These are phyloP conservation scores for Rhexocercosporidium sp. DNA, from an alignment of 2,329 filamentous ascomycete species.

Conservation along the genomic window DNA sequence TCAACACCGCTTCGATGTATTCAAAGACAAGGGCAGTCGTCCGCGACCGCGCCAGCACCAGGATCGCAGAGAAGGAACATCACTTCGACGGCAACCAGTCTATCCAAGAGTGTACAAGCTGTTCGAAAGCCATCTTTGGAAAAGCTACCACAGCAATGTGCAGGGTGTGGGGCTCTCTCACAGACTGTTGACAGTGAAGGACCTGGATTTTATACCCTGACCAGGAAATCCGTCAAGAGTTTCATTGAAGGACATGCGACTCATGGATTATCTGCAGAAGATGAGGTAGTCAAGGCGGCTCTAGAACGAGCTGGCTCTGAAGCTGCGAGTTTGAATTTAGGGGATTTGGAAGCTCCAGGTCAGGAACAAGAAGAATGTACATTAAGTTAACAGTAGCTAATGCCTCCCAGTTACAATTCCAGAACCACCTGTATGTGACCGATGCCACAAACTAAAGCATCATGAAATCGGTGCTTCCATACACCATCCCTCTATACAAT, in stretches of 20 bases:
- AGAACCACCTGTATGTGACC: constrained; percentile 72
- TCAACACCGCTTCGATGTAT: constrained; percentile 9
- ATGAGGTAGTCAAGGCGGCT: constrained; percentile 51
- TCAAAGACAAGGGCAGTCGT: constrained; percentile 13
- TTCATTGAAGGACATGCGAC: constrained; percentile 47
- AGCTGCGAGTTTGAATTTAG: constrained; percentile 23
- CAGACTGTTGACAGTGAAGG: constrained; percentile 58
- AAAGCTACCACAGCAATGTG: constrained; percentile 61
- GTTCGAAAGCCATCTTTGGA: background rate
- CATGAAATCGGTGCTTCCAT: constrained; percentile 75
- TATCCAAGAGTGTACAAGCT: background rate
- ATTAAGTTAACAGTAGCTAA: constrained; percentile 13
- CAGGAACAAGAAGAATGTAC: background rate
- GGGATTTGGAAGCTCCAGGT: constrained; percentile 25
- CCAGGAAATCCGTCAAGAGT: constrained; percentile 55
- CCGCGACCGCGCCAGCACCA: background rate
- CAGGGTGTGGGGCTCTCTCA: constrained; percentile 68
- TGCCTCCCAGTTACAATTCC: constrained; percentile 22
- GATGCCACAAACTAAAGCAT: constrained; percentile 83
- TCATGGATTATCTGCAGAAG: constrained; percentile 43
- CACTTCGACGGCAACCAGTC: background rate
- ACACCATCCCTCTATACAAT: constrained; percentile 79
- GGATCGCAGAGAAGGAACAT: constrained; percentile 21
- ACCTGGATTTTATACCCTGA: constrained; percentile 61
- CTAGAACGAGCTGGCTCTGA: constrained; percentile 32